A percentile compares a stretch with the other conserved stretches of the same genome.
Evolutionary conservation across 768 basidiomycete genomes (phyloP).

Genomic region (Filobasidium wieringae): DNA sequence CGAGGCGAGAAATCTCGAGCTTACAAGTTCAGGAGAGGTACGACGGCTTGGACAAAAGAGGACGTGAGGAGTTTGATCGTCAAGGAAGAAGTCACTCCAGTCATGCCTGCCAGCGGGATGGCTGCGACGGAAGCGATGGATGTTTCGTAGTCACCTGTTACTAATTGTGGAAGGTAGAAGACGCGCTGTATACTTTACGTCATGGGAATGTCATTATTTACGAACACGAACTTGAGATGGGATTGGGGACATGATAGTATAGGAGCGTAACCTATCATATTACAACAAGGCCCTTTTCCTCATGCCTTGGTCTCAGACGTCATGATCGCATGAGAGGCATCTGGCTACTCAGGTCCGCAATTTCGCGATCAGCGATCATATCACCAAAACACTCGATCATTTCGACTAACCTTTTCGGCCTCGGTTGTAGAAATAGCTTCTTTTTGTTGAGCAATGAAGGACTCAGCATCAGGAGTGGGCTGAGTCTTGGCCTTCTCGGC

Average conservation of each 20-base stretch:
- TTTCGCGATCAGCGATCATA: not conserved
- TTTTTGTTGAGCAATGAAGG: not conserved
- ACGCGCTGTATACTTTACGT: no score
- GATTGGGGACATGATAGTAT: no score
- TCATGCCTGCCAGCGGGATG: not conserved
- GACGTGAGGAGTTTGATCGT: constrained; percentile 59
- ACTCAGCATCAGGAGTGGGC: not conserved
- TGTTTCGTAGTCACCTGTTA: constrained; percentile 7
- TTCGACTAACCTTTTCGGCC: not conserved
- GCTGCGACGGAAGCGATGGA: constrained; percentile 14
- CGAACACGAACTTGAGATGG: no score
- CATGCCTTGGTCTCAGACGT: constrained; percentile 1
- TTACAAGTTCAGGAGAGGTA: constrained; percentile 62
- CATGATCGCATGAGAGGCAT: not conserved
- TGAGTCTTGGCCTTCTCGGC: not conserved
- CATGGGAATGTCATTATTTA: no score
- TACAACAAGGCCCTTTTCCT: no score
- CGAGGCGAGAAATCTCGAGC: constrained; percentile 36
- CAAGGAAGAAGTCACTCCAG: constrained; percentile 51
- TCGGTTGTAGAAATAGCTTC: not conserved
- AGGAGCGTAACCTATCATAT: no score
- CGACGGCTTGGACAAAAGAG: constrained; percentile 81
- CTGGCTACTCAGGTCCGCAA: not conserved
- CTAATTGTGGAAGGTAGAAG: no score
- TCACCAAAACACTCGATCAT: not conserved